A percentile compares a stretch with the other conserved stretches of the same genome.
Conservation (phyloP, 2,329 filamentous ascomycete genomes). For the Aspergillus thermomutatus region DNA sequence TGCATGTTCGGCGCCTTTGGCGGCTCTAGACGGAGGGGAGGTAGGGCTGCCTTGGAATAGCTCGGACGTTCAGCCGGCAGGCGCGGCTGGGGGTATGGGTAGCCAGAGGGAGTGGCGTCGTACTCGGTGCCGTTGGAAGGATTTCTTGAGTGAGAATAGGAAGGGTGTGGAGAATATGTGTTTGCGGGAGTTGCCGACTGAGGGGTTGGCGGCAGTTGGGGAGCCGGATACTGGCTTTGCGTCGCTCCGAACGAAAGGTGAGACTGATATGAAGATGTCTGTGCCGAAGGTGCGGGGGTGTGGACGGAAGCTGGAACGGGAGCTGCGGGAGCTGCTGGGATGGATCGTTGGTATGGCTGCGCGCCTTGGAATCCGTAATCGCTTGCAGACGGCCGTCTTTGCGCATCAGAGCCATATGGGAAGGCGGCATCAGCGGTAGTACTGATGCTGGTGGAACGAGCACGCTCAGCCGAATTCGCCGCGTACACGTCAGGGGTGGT, state of each 20-base stretch:
- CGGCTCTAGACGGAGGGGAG: constrained; percentile 27
- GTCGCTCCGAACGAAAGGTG: constrained; percentile 43
- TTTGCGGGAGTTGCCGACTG: constrained; percentile 34
- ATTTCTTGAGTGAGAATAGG: constrained; percentile 32
- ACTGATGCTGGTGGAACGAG: constrained; percentile 60
- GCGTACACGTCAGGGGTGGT: constrained; percentile 50
- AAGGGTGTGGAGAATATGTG: constrained; percentile 34
- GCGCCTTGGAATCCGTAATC: constrained; percentile 39
- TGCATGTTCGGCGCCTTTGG: constrained; percentile 17
- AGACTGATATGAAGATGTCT: constrained; percentile 30
- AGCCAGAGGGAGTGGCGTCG: constrained; percentile 22
- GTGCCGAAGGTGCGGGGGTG: constrained; percentile 19
- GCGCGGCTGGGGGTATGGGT: constrained; percentile 17
- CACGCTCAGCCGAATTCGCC: constrained; percentile 48
- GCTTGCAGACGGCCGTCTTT: constrained; percentile 49
- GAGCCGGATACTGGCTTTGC: constrained; percentile 41
- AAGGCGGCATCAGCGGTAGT: constrained; percentile 46
- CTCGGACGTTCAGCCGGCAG: constrained; percentile 20
- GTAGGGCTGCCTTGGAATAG: constrained; percentile 27
- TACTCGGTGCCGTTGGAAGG: constrained; percentile 32
- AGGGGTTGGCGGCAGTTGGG: constrained; percentile 41
- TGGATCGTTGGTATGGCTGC: constrained; percentile 34
- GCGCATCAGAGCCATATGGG: constrained; percentile 40
- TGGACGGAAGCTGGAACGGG: constrained; percentile 36
- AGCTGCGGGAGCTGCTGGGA: constrained; percentile 34